Base-by-base conservation (phyloP, 805 yeast genomes). In the Candida ovalis region DNA sequence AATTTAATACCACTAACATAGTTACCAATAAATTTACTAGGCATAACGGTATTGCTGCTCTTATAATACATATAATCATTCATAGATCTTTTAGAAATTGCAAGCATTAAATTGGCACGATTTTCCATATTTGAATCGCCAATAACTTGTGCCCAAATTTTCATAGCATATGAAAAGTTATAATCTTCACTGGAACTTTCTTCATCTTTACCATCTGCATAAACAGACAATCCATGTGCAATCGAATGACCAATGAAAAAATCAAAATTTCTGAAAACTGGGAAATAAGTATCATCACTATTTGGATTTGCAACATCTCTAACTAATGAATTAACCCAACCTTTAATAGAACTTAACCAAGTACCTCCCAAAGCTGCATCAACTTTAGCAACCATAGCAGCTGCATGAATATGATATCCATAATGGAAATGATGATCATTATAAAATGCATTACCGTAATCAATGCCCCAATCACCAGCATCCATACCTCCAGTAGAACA, bases 351-450 rank as follows among this genome's bases (percentile, higher is more conserved):
- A 24, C 55, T 50, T 6, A 72, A 69, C 85, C 86, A 82, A 9
- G 68, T 62, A 7, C 84, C 84, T 4, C 79, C 64, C 46, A 69
- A 52, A 48, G 68, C 72, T 37, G 46, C 56, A 57, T 83, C 89
- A 32, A 83, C 77, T 45, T 73, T 67, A 1, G 80, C 83, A 10
- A 80, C 64, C 25, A 85, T 69, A 0, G 89, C 87, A 45, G 83
- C 80, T 1, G 90, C 85, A 56, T 84, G 83, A 28, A 85, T 74
- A 61, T 82, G 88, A 58, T 85, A 84, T 13, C 88, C 87, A 56
- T 84, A 84, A 62, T 84, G 89, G 71, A 83, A 84, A 62, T 84
- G 89, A 63, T 84, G 91, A 58, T 84, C 89, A 59, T 84, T 84
- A 63, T 83, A 84, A 61, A 74, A 78, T 1, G 88, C 74, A 59